Conservation (phyloP, 805 yeast species). For the Yamadazyma tumulicola region DNA sequence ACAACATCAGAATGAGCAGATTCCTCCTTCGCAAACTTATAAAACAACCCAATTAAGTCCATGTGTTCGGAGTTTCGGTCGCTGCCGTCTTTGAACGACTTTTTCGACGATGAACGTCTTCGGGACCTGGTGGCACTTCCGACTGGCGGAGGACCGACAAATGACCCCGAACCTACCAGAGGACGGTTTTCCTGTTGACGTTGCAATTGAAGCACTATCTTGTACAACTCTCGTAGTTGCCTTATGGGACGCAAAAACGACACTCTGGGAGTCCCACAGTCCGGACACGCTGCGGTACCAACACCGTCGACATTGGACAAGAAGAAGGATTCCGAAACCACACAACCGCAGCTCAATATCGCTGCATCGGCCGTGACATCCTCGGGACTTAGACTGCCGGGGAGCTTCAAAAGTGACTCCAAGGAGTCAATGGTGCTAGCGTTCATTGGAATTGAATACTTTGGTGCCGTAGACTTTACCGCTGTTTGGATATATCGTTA, state of each 20-base stretch:
- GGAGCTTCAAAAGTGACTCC: conserved; percentile 14
- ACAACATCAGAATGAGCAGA: not conserved
- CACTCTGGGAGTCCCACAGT: conserved; percentile 16
- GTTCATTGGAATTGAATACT: too few relatives aligned
- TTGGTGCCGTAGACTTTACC: too few relatives aligned
- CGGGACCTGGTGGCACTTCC: conserved; percentile 4
- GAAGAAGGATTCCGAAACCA: conserved; percentile 32
- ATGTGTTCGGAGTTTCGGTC: conserved; percentile 16
- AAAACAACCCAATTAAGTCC: conserved; percentile 35
- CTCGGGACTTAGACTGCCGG: conserved; percentile 5
- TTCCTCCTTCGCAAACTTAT: conserved; percentile 37
- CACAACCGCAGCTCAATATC: conserved; percentile 40
- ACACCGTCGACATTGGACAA: conserved; percentile 6
- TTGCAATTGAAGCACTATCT: conserved; percentile 15
- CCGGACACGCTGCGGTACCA: conserved; percentile 20
- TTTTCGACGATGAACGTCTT: conserved; percentile 22
- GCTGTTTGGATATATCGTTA: too few relatives aligned
- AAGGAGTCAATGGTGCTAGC: too few relatives aligned
- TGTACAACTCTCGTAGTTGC: conserved; percentile 33
- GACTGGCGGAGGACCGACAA: not conserved
- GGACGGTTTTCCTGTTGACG: not conserved
- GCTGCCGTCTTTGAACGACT: conserved; percentile 12
- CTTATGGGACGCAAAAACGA: conserved; percentile 23
- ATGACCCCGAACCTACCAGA: not conserved
- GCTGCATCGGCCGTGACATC: conserved; percentile 27